phyloP scores from a whole-genome alignment of 2,329 filamentous ascomycete genomes.

The Aspergillus neoniger region DNA sequence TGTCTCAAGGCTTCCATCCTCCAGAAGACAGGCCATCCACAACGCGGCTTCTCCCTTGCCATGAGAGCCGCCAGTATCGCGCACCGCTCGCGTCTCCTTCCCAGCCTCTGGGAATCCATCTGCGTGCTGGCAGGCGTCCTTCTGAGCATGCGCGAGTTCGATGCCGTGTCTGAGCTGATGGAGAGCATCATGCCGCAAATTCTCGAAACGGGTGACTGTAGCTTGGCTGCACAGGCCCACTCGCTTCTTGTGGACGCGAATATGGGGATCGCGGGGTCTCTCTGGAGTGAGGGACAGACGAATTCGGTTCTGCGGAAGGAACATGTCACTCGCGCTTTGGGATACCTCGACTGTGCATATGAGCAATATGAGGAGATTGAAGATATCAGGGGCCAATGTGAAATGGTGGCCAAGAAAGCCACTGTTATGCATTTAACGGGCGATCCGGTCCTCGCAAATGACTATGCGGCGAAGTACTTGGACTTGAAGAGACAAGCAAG shows the following conservation, averaged over 20 bases:
- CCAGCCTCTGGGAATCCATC: slow-evolving; percentile 71
- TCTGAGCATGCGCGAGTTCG: slow-evolving; percentile 69
- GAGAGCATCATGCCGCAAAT: slow-evolving; percentile 72
- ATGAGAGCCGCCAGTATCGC: slow-evolving; percentile 75
- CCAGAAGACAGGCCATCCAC: slow-evolving; percentile 66
- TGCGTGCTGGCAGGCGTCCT: slow-evolving; percentile 69
- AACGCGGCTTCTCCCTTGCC: slow-evolving; percentile 74
- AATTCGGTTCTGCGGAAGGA: slow-evolving; percentile 50
- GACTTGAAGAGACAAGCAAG: slow-evolving; percentile 53
- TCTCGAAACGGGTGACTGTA: slow-evolving; percentile 68
- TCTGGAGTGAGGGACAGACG: slow-evolving; percentile 34
- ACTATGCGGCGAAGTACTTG: slow-evolving; percentile 67
- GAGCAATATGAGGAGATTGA: slow-evolving; percentile 66
- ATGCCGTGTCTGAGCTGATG: slow-evolving; percentile 65
- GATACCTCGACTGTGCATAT: slow-evolving; percentile 64
- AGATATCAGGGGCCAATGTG: slow-evolving; percentile 70
- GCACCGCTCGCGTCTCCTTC: slow-evolving; percentile 67
- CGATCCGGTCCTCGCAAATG: slow-evolving; percentile 64
- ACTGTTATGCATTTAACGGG: slow-evolving; percentile 71
- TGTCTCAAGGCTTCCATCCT: slow-evolving; percentile 72
- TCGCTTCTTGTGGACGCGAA: slow-evolving; percentile 72
- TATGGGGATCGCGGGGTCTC: slow-evolving; percentile 69
- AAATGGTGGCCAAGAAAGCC: slow-evolving; percentile 80
- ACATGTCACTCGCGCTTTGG: slow-evolving; percentile 60
- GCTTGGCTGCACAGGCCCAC: slow-evolving; percentile 67